Base-by-base conservation (phyloP, 805 yeast species). In the Cyberlindnera galapagoensis region DNA sequence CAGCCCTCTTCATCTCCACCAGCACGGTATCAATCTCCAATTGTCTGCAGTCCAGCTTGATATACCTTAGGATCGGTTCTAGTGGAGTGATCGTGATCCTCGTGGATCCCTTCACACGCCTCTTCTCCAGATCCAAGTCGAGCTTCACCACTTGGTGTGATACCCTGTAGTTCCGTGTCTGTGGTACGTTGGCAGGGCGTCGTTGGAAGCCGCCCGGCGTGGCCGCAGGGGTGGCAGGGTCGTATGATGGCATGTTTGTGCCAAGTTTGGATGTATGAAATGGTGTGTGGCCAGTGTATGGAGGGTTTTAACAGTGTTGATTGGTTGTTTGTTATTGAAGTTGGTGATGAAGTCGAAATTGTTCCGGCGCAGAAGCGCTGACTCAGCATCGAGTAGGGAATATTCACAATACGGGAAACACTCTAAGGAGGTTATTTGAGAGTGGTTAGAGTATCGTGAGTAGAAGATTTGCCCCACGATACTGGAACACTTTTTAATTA, bases 61-160 rank as follows among this genome's bases (percentile, higher is more conserved):
- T 62, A 9, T 62, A 60, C 36, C 71, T 73, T 27, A 90, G 60
- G 2, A 63, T 48, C 14, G 76, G 61, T 31, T 76, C 73, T 11
- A 74, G 60, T 0, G 98, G 97, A 12, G 83, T 66, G 3, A 88
- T 64, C 2, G 92, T 80, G 20, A 92, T 60, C 50, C 88, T 97
- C 0, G 97, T 86, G 43, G 72, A 68, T 11, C 97, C 98, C 1
- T 49, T 51, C 6, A 87, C 60, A 14, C 60, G 48, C 40, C 71
- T 67, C 12, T 66, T 62, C n/a, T 76, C 69, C 26, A 88, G 61
- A 53, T 87, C 94, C 4, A 90, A 74, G 52, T 88, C 95, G 13
- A 90, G 59, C 17, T 73, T 69, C 10, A 90, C 82, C 44, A 81
- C 71, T 56, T 90, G 97, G 54, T 87, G 94, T 5, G 90, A 87